Base-by-base conservation (phyloP, 2,329 filamentous ascomycete genomes). In the Trichophyton benhamiae region DNA sequence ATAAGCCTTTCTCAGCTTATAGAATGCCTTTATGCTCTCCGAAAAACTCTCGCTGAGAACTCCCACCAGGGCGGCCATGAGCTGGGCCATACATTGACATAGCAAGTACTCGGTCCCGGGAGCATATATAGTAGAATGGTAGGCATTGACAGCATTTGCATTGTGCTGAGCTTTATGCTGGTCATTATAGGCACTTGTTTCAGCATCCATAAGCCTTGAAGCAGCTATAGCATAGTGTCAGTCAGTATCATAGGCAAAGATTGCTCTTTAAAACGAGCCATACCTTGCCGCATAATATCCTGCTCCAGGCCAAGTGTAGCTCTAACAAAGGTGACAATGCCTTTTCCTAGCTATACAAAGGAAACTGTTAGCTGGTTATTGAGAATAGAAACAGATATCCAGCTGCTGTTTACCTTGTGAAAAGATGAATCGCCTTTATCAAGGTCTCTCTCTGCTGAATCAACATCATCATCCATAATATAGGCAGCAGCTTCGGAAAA, bases 1-100 rank as follows among this genome's bases (percentile, higher is more conserved):
- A 69, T 88, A 97, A 0, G 92, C 92, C 72, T 95, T 95, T 64
- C 92, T 82, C 67, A 97, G 75, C 74, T 94, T 95, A 71, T 95
- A 95, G 70, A 97, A 97, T 4, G 90, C 90, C 74, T 87, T 90
- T 72, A 97, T 83, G 15, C 86, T 90, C 72, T 97, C 94, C 0
- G 91, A 92, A 68, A 97, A 76, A 71, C 89, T 96, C 77, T 97
- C 94, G 66, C 95, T 95, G 67, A 97, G 77, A 15, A 97, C 89
- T 0, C 85, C 89, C 0, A 96, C 85, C 0, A 99, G 87, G 0
- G 91, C 91, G 61, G 84, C 83, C 87, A 96, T 95, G 65, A 96
- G 80, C 73, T 96, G 89, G 1, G 89, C 83, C 76, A 96, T 86
- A 3, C 91, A 89, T 63, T 90, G 83, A 63, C 90, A 88, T 3